Evolutionary conservation across 495 filamentous ascomycete genomes (phyloP).

Genomic region (Podospora australis): DNA sequence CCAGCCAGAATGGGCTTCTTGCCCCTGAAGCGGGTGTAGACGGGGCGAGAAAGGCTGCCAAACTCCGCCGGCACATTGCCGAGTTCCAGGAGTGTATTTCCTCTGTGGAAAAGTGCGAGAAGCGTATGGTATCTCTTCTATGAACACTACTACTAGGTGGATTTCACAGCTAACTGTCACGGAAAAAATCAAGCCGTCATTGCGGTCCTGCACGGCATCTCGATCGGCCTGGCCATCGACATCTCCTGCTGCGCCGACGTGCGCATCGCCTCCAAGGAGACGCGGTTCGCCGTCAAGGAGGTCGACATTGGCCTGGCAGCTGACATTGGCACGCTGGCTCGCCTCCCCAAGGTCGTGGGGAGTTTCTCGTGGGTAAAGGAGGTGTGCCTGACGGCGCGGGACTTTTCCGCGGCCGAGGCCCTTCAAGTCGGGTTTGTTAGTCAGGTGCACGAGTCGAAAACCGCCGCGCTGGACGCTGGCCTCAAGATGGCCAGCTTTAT

Average conservation of each 20-base stretch:
- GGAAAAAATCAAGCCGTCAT: constrained; percentile 60
- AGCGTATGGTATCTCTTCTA: constrained; percentile 49
- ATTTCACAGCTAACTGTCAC: not conserved
- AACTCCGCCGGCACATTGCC: constrained; percentile 58
- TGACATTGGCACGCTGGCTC: constrained; percentile 81
- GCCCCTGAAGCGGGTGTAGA: constrained; percentile 37
- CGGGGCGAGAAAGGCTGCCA: constrained; percentile 58
- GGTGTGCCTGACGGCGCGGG: constrained; percentile 68
- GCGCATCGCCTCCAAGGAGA: constrained; percentile 58
- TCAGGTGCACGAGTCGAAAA: constrained; percentile 62
- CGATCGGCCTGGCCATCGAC: constrained; percentile 80
- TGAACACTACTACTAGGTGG: not conserved
- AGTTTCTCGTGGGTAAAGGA: constrained; percentile 86
- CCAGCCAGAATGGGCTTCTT: constrained; percentile 38
- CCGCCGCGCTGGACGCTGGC: constrained; percentile 53
- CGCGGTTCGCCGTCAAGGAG: constrained; percentile 79
- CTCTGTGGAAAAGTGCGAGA: constrained; percentile 78
- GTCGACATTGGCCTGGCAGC: constrained; percentile 93
- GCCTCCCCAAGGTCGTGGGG: constrained; percentile 79
- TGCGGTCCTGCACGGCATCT: constrained; percentile 71
- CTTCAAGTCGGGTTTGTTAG: constrained; percentile 77
- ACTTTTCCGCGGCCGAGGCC: constrained; percentile 76
- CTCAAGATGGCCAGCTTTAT: constrained; percentile 61
- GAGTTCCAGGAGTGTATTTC: constrained; percentile 75
- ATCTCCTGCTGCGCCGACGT: constrained; percentile 73